Percentiles rank a stretch among this genome's conserved stretches.
These are phyloP conservation scores for Borovskyia barvae DNA, from an alignment of 208 protist genomes.

Conservation along the genomic window DNA sequence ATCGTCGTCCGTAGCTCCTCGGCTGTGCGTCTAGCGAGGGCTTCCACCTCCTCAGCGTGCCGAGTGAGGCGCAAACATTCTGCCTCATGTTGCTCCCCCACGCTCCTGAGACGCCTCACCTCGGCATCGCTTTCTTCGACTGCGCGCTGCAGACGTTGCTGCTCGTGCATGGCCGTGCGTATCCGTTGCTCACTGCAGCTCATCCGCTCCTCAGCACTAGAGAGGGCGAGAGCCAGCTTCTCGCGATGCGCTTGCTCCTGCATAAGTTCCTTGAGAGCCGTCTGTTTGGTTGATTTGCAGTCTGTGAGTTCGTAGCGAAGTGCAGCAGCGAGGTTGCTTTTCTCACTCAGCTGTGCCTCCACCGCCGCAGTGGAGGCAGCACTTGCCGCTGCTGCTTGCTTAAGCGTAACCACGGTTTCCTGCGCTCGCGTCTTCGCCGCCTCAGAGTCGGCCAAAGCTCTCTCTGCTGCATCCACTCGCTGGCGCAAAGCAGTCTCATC, in stretches of 20 bases:
- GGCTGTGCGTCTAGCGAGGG: slow-evolving; percentile 38
- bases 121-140: slow-evolving; percentile 38
- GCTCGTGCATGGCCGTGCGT: slow-evolving; percentile 20
- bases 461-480: slow-evolving; percentile 26
- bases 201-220: slow-evolving; percentile 26
- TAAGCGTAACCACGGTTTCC: slow-evolving; percentile 11
- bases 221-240: slow-evolving; percentile 16
- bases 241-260: slow-evolving; percentile 22
- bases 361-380: slow-evolving; percentile 7
- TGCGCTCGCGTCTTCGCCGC: slow-evolving; percentile 15
- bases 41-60: slow-evolving; percentile 63
- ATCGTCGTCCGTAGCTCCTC: slow-evolving; percentile 48
- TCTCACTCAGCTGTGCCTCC: slow-evolving; percentile 14
- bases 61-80: slow-evolving; percentile 39
- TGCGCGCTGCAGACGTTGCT: slow-evolving; percentile 25
- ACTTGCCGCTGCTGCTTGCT: slow-evolving; percentile 9
- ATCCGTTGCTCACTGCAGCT: slow-evolving; percentile 2
- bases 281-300: slow-evolving; percentile 12
- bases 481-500: slow-evolving; percentile 14
- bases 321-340: slow-evolving; percentile 4
- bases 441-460: slow-evolving; percentile 15
- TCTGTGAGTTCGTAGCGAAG: slow-evolving; percentile 23
- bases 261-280: slow-evolving; percentile 14
- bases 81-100: slow-evolving; percentile 27
- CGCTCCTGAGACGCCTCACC: slow-evolving; percentile 18